phyloP scores from a whole-genome alignment of 1,139 yeast species.

The Nakaseomyces sp. region DNA sequence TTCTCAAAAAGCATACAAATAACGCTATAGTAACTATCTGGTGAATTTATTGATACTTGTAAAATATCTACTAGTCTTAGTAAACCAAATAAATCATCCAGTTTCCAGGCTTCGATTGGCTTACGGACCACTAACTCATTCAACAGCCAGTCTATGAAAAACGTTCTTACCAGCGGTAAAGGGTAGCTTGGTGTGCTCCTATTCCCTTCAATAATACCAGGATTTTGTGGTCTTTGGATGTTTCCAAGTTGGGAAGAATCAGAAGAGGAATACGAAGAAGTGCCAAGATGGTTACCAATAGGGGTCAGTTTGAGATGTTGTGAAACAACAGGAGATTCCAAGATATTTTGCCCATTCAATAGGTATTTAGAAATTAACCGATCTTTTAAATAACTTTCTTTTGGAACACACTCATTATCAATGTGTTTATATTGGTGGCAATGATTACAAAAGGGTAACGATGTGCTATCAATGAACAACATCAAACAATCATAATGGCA shows the following conservation, averaged over 20 bases:
- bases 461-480: conserved; percentile 17
- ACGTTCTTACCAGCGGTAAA: conserved; percentile 23
- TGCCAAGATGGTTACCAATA: neutral
- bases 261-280: neutral
- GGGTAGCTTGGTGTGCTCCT: conserved; percentile 9
- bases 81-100: conserved; percentile 26
- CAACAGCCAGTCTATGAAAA: conserved; percentile 21
- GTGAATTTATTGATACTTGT: conserved; percentile 18
- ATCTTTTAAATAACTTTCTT: conserved; percentile 23
- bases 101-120: conserved; percentile 11
- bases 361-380: conserved; percentile 15
- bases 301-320: neutral
- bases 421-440: conserved; percentile 20
- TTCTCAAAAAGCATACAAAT: conserved; percentile 26
- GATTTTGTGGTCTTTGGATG: neutral
- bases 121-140: conserved; percentile 10
- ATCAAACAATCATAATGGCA: conserved; percentile 29
- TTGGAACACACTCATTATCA: conserved; percentile 22
- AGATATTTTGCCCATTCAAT: conserved; percentile 9
- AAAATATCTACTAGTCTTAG: conserved; percentile 26
- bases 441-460: conserved; percentile 14
- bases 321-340: neutral
- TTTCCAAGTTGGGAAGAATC: no score
- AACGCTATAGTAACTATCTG: conserved; percentile 12
- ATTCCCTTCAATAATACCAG: neutral